phyloP scores from a whole-genome alignment of 1,284 basidiomycete species.

The Irpex lacteus region DNA sequence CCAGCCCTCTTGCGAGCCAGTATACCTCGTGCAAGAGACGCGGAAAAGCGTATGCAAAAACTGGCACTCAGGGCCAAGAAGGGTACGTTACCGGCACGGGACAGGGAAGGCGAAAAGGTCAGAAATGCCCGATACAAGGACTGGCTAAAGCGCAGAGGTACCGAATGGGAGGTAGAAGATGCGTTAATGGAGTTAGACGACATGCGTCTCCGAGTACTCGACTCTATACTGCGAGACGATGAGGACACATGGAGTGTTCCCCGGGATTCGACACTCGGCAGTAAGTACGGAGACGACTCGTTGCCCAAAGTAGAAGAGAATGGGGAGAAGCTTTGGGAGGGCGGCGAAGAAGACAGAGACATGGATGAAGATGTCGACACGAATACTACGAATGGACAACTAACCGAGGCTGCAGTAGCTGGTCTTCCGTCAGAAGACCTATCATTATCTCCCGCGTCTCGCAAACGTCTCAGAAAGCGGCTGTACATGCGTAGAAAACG shows the following conservation, averaged over 20 bases:
- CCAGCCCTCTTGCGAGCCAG: slow-evolving; percentile 24
- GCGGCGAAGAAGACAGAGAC: not conserved
- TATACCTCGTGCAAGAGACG: slow-evolving; percentile 18
- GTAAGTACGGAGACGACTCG: not conserved
- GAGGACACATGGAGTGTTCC: slow-evolving; percentile 21
- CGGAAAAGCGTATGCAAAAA: slow-evolving; percentile 17
- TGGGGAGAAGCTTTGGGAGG: not conserved
- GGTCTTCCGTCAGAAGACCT: not conserved
- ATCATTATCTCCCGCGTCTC: slow-evolving; percentile 44
- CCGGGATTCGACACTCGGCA: not conserved
- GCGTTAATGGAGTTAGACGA: slow-evolving; percentile 34
- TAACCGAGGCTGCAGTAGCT: not conserved
- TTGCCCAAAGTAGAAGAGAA: not conserved
- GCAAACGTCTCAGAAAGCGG: slow-evolving; percentile 56
- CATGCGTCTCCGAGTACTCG: slow-evolving; percentile 42
- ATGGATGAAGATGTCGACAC: not conserved
- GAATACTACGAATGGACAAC: not conserved
- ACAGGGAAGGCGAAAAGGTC: slow-evolving; percentile 25
- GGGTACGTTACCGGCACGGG: slow-evolving; percentile 21
- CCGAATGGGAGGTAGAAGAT: slow-evolving; percentile 36
- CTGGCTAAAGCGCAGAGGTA: slow-evolving; percentile 25
- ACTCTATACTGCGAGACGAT: slow-evolving; percentile 41
- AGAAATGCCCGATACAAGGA: slow-evolving; percentile 22
- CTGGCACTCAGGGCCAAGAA: slow-evolving; percentile 18
- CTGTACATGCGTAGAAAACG: slow-evolving; percentile 73